Evolutionary conservation across 129 eudicot species (phyloP).

Genomic region (Scalesia atractyloides): DNA sequence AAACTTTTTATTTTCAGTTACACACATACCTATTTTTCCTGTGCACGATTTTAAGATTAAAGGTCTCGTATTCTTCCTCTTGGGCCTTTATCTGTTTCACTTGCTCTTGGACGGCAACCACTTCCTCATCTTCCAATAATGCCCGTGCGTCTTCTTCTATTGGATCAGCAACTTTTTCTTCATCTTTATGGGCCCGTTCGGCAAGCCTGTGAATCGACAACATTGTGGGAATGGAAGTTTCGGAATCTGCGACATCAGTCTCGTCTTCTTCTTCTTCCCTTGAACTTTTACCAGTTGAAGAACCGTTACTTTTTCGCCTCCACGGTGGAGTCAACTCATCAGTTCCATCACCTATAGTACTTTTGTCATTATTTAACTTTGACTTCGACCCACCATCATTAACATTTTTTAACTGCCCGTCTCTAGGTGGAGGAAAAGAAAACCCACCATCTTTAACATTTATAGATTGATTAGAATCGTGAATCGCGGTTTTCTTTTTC

Average conservation of each 20-base stretch:
- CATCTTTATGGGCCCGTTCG: slow-evolving; percentile 45
- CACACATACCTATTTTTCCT: slow-evolving; percentile 80
- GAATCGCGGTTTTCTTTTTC: slow-evolving; percentile 35
- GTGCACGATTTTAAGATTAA: slow-evolving; percentile 86
- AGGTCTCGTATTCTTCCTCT: slow-evolving; percentile 94
- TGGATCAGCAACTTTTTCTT: slow-evolving; percentile 38
- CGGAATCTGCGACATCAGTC: slow-evolving; percentile 50
- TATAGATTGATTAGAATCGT: slow-evolving; percentile 44
- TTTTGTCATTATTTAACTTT: slow-evolving; percentile 43
- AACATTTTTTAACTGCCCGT: slow-evolving; percentile 45
- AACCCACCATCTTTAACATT: slow-evolving; percentile 63
- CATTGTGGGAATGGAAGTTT: slow-evolving; percentile 58
- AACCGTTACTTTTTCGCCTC: slow-evolving; percentile 59
- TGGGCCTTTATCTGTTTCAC: slow-evolving; percentile 92
- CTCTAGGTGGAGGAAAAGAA: slow-evolving; percentile 82
- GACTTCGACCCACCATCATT: slow-evolving; percentile 34
- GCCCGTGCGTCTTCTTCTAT: slow-evolving; percentile 69
- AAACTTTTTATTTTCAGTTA: background rate
- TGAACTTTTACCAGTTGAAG: slow-evolving; percentile 73
- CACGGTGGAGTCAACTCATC: slow-evolving; percentile 69
- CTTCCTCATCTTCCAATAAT: slow-evolving; percentile 90
- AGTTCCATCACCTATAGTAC: slow-evolving; percentile 40
- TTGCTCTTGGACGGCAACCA: slow-evolving; percentile 90
- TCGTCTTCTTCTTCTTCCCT: slow-evolving; percentile 55
- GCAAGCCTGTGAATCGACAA: slow-evolving; percentile 54